Evolutionary conservation across 108 stramenopile species (phyloP), one percentile per base, ranked within the genome.

Genomic region (Ochromonas danica): DNA sequence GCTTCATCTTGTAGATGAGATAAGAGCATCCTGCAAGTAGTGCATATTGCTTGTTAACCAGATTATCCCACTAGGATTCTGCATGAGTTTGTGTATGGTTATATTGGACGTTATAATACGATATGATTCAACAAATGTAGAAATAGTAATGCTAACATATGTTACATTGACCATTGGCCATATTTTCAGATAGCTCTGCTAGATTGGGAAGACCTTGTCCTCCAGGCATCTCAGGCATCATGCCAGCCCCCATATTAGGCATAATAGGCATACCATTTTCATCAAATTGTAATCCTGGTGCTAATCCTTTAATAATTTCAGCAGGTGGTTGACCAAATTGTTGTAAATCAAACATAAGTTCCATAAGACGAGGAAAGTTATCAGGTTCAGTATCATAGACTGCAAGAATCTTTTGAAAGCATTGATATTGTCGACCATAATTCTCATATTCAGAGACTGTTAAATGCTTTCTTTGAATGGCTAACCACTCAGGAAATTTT

Each of bases 281-380:
- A 80, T 93, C 95, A 80, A 95, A 88, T 72, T 96, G 87, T 57
- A 99, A 84, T 10, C 93, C 98, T 0, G 98, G 98, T n/a, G 98
- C 96, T 71, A 97, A 88, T 31, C 92, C 94, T 71, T 93, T 89
- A 39, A 99, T 91, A 65, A 99, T 95, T 65, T 97, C 98, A 30
- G 81, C 79, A 0, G 98, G 98, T 22, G 95, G 95, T 80, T 95
- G 96, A 27, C 98, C 97, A 80, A 88, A 94, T 42, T 85, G 85
- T 78, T 88, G 88, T 35, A 85, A 6, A 14, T 82, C 61, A 22
- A 61, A 30, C 40, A 81, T 81, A 38, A 84, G 78, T 40, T 82
- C 79, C 33, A 35, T 87, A 30, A 71, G 75, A 0, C 72, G 6
- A 27, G 90, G 89, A 43, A 91, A 93, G 84, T 95, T 94, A 42